These are phyloP conservation scores for Cytospora chrysosperma DNA, from an alignment of 2,329 filamentous ascomycete genomes.

Conservation along the genomic window DNA sequence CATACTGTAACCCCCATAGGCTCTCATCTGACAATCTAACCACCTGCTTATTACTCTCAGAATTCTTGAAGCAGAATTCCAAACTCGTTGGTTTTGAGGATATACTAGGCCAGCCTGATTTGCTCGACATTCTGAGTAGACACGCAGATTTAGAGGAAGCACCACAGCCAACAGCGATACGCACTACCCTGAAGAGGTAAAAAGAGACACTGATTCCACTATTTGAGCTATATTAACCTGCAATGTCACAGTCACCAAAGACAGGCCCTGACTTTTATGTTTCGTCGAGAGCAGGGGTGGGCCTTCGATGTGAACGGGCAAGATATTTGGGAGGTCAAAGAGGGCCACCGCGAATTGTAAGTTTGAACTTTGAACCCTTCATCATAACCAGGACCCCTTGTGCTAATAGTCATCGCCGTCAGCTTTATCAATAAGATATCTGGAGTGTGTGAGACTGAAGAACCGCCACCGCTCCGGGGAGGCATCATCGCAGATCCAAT, in stretches of 20 bases:
- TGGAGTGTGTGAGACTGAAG: constrained; percentile 29
- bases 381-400: background rate
- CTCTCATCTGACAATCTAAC: background rate
- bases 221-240: constrained; percentile 8
- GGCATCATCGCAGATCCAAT: constrained; percentile 48
- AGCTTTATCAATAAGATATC: constrained; percentile 40
- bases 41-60: background rate
- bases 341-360: constrained; percentile 26
- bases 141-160: constrained; percentile 32
- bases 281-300: constrained; percentile 39
- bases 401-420: background rate
- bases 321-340: constrained; percentile 37
- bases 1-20: constrained; percentile 20
- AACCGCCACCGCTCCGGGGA: constrained; percentile 38
- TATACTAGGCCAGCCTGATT: background rate
- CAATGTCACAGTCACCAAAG: constrained; percentile 39
- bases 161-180: constrained; percentile 30
- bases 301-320: constrained; percentile 26
- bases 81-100: background rate
- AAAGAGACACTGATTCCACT: background rate
- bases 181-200: constrained; percentile 30
- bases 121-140: constrained; percentile 25
- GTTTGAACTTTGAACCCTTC: no score
- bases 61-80: background rate
- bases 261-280: constrained; percentile 45